These are phyloP conservation scores for Globisporangium orthogonon DNA, from an alignment of 352 stramenopile species.

Conservation along the genomic window DNA sequence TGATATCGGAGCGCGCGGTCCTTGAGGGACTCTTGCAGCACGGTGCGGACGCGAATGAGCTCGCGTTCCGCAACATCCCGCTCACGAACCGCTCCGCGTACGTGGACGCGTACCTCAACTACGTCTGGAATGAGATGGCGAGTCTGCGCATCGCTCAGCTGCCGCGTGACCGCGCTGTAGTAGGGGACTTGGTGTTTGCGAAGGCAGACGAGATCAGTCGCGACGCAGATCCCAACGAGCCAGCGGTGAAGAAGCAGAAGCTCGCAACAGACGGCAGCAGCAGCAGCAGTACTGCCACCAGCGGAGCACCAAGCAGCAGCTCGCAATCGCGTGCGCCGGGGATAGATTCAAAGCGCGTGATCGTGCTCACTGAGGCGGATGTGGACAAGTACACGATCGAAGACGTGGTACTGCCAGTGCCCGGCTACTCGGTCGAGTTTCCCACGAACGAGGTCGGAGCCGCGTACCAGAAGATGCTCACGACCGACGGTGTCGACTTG, in stretches of 20 bases:
- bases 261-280: conserved; percentile 3
- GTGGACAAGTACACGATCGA: conserved; percentile 83
- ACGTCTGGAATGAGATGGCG: conserved; percentile 94
- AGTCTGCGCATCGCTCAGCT: conserved; percentile 81
- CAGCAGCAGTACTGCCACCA: neutral
- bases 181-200: conserved; percentile 88
- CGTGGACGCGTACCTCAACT: conserved; percentile 88
- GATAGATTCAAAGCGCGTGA: conserved; percentile 17
- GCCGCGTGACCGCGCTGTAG: conserved; percentile 43
- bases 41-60: conserved; percentile 64
- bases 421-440: conserved; percentile 85
- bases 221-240: conserved; percentile 5
- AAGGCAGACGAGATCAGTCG: conserved; percentile 7
- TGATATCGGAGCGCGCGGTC: conserved; percentile 62
- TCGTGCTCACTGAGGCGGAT: conserved; percentile 81
- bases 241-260: conserved; percentile 8
- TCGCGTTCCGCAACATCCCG: conserved; percentile 64
- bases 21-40: conserved; percentile 70
- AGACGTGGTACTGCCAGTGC: conserved; percentile 93
- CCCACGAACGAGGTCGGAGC: conserved; percentile 64
- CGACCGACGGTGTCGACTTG: conserved; percentile 53
- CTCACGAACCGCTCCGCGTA: conserved; percentile 55
- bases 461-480: conserved; percentile 45
- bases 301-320: too few species aligned
- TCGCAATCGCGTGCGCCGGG: too few species aligned